A percentile compares a stretch with the other conserved stretches of the same genome.
These are phyloP conservation scores for Acidiella bohemica DNA, from an alignment of 495 filamentous ascomycete species.

Conservation along the genomic window DNA sequence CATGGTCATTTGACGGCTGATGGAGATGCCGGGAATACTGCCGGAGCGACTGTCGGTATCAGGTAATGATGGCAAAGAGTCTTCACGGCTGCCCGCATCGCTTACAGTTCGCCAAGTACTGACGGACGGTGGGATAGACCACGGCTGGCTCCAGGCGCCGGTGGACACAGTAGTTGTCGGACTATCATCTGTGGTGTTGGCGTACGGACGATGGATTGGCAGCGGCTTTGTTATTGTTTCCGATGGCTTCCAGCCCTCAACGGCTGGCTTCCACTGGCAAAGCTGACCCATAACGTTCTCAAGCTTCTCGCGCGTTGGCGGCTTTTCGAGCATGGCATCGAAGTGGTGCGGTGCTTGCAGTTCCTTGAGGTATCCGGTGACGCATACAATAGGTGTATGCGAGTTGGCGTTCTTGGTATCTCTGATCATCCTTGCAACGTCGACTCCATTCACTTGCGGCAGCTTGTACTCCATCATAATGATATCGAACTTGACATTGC, in stretches of 20 bases:
- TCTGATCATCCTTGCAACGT: slow-evolving; percentile 92
- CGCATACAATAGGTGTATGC: slow-evolving; percentile 88
- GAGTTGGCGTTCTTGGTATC: slow-evolving; percentile 88
- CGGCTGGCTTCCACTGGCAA: slow-evolving; percentile 83
- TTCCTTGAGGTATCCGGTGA: slow-evolving; percentile 96
- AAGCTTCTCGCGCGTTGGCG: slow-evolving; percentile 76
- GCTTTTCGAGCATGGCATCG: slow-evolving; percentile 87
- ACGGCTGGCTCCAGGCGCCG: slow-evolving; percentile 45
- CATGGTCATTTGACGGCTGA: slow-evolving; percentile 51
- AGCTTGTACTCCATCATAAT: slow-evolving; percentile 96
- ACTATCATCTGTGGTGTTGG: slow-evolving; percentile 56
- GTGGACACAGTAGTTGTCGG: slow-evolving; percentile 66
- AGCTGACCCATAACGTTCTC: slow-evolving; percentile 71
- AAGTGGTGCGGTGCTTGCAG: slow-evolving; percentile 89
- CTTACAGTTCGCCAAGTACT: slow-evolving; percentile 4
- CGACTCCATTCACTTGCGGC: slow-evolving; percentile 83
- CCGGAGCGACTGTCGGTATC: slow-evolving; percentile 66
- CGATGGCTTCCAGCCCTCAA: slow-evolving; percentile 30
- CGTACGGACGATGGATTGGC: slow-evolving; percentile 49
- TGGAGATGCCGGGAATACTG: slow-evolving; percentile 59
- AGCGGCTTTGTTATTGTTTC: slow-evolving; percentile 41
- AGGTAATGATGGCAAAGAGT: slow-evolving; percentile 77
- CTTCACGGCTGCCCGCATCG: slow-evolving; percentile 56
- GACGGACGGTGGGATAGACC: background rate
- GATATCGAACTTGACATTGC: slow-evolving; percentile 86